These are phyloP conservation scores for Cladorrhinum sp. DNA, from an alignment of 2,329 filamentous ascomycete species.

Conservation along the genomic window DNA sequence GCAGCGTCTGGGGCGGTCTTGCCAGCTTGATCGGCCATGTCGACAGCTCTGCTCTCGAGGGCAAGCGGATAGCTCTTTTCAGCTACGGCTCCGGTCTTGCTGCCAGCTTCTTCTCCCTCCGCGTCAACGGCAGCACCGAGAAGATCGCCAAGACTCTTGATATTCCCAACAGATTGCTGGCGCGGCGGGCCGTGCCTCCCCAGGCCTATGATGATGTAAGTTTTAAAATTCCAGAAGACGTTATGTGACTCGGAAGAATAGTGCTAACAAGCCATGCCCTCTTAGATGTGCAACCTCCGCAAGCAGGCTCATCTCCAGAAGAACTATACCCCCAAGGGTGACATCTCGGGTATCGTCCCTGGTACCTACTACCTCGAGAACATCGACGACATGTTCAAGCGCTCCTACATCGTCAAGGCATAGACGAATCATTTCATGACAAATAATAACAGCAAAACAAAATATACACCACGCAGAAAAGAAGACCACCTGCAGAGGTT, in stretches of 20 bases:
- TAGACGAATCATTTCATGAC: slow-evolving; percentile 42
- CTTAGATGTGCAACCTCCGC: slow-evolving; percentile 69
- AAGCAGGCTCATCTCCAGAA: slow-evolving; percentile 83
- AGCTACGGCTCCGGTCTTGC: slow-evolving; percentile 77
- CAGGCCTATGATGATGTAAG: slow-evolving; percentile 71
- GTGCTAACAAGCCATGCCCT: slow-evolving; percentile 9
- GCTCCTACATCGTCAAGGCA: slow-evolving; percentile 72
- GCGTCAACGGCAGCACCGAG: slow-evolving; percentile 67
- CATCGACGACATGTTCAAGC: slow-evolving; percentile 83
- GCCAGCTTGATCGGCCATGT: slow-evolving; percentile 66
- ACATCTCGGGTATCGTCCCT: slow-evolving; percentile 60
- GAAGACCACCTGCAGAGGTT: slow-evolving; percentile 1
- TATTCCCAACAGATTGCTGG: slow-evolving; percentile 65
- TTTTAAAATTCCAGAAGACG: slow-evolving; percentile 17
- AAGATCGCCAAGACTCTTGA: slow-evolving; percentile 65
- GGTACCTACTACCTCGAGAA: slow-evolving; percentile 77
- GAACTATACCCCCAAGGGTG: slow-evolving; percentile 68
- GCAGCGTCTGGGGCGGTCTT: slow-evolving; percentile 73
- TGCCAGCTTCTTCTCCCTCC: slow-evolving; percentile 70
- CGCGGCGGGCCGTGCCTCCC: slow-evolving; percentile 64
- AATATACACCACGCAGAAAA: neutral
- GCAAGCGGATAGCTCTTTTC: slow-evolving; percentile 74
- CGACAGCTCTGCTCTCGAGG: slow-evolving; percentile 59
- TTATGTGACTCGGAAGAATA: neutral
- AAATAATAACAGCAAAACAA: neutral